Conservation (phyloP, 164 flowering plant species). For the Amborella trichopoda region DNA sequence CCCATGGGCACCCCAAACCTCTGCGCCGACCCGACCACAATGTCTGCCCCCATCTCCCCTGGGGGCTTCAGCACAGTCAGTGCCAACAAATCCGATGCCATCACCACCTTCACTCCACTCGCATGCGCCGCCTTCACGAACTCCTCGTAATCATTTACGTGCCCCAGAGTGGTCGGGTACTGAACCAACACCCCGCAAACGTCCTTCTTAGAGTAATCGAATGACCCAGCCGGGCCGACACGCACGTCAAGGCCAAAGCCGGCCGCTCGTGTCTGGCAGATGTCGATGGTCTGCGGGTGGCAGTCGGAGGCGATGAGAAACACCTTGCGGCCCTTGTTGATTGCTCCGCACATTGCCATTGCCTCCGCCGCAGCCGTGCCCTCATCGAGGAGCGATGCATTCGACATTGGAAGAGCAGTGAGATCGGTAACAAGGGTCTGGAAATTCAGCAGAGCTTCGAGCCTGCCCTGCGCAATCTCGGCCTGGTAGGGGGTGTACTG, state of each 20-base stretch:
- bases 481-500: constrained; percentile 99
- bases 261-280: constrained; percentile 81
- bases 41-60: constrained; percentile 89
- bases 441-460: constrained; percentile 78
- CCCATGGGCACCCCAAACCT: constrained; percentile 99
- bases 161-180: constrained; percentile 60
- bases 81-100: constrained; percentile 88
- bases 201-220: constrained; percentile 69
- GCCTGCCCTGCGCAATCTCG: constrained; percentile 89
- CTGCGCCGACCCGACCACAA: constrained; percentile 81
- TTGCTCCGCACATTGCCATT: constrained; percentile 96
- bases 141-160: constrained; percentile 78
- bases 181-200: constrained; percentile 98
- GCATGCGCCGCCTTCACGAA: constrained; percentile 85
- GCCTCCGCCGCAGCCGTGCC: constrained; percentile 99
- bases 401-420: constrained; percentile 96
- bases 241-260: constrained; percentile 29
- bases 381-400: constrained; percentile 90
- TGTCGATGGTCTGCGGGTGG: constrained; percentile 87
- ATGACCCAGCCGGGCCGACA: too few species aligned
- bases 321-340: constrained; percentile 71
- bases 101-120: constrained; percentile 92
- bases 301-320: constrained; percentile 81
- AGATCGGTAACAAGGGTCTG: constrained; percentile 89
- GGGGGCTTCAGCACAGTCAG: constrained; percentile 94